These are phyloP conservation scores for Pyrenopolyporus hunteri DNA, from an alignment of 495 filamentous ascomycete species.

Conservation along the genomic window DNA sequence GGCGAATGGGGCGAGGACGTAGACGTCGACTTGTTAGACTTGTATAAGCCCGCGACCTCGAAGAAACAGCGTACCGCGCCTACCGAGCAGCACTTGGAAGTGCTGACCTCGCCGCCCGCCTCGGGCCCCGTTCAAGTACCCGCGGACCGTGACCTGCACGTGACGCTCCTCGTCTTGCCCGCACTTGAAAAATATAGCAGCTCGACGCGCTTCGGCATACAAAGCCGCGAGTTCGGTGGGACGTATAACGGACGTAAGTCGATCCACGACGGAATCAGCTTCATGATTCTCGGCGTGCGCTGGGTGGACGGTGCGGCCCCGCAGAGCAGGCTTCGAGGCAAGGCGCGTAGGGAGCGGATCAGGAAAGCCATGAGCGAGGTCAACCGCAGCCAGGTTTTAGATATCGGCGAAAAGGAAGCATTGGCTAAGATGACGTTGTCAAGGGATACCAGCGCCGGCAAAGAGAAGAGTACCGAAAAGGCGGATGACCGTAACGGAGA, in stretches of 20 bases:
- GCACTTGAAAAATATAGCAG: slow-evolving; percentile 75
- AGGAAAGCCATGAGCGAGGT: slow-evolving; percentile 52
- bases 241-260: slow-evolving; percentile 47
- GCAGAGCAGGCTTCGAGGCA: slow-evolving; percentile 58
- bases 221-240: slow-evolving; percentile 73
- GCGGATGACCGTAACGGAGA: slow-evolving; percentile 36
- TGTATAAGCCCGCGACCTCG: slow-evolving; percentile 54
- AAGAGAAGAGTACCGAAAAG: slow-evolving; percentile 20
- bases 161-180: slow-evolving; percentile 83
- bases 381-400: slow-evolving; percentile 43
- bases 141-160: slow-evolving; percentile 75
- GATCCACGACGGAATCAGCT: slow-evolving; percentile 86
- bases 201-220: slow-evolving; percentile 76
- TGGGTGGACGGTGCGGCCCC: slow-evolving; percentile 77
- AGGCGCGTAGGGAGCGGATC: slow-evolving; percentile 56
- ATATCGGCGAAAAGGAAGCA: slow-evolving; percentile 35
- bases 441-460: slow-evolving; percentile 15
- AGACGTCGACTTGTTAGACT: slow-evolving; percentile 66
- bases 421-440: slow-evolving; percentile 13
- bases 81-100: slow-evolving; percentile 40
- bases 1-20: slow-evolving; percentile 85
- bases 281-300: slow-evolving; percentile 75
- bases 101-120: slow-evolving; percentile 51
- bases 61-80: slow-evolving; percentile 33
- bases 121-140: slow-evolving; percentile 60